Evolutionary conservation across 2,329 filamentous ascomycete genomes (phyloP).

Genomic region (Aspergillus sp.): DNA sequence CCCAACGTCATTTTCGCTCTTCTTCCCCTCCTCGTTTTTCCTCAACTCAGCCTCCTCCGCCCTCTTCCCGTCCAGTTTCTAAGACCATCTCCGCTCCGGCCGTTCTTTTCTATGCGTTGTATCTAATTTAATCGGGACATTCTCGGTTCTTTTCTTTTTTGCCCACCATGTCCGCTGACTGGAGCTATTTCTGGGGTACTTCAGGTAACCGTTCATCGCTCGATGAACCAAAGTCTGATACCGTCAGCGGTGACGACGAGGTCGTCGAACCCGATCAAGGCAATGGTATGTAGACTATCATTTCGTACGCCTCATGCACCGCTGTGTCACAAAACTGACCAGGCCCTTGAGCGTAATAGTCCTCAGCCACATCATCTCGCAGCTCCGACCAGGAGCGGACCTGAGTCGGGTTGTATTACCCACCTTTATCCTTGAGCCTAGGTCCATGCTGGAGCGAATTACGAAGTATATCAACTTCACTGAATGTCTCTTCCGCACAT

Average conservation of each 20-base stretch:
- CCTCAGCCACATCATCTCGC: constrained; percentile 94
- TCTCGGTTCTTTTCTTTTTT: neutral
- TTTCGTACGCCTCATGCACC: neutral
- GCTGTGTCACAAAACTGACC: constrained; percentile 3
- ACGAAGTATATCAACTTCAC: constrained; percentile 69
- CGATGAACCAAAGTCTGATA: constrained; percentile 50
- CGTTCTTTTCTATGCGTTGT: neutral
- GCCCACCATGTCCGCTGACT: constrained; percentile 28
- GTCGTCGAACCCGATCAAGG: constrained; percentile 90
- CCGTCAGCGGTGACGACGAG: constrained; percentile 65
- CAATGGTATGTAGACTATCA: constrained; percentile 65
- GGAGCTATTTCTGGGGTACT: constrained; percentile 22
- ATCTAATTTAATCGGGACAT: neutral
- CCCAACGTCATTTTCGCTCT: constrained; percentile 21
- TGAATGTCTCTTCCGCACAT: neutral
- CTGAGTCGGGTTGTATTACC: constrained; percentile 90
- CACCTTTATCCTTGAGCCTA: constrained; percentile 95
- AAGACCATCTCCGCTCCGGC: neutral
- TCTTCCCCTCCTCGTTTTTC: constrained; percentile 9
- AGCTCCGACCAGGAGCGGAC: constrained; percentile 91
- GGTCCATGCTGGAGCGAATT: constrained; percentile 97
- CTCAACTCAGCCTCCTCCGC: constrained; percentile 5
- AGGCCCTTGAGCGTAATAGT: constrained; percentile 54
- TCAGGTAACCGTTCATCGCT: constrained; percentile 54
- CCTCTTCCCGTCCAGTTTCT: neutral